Base-by-base conservation (phyloP, 805 yeast species). In the Barnettozyma vustinii region DNA sequence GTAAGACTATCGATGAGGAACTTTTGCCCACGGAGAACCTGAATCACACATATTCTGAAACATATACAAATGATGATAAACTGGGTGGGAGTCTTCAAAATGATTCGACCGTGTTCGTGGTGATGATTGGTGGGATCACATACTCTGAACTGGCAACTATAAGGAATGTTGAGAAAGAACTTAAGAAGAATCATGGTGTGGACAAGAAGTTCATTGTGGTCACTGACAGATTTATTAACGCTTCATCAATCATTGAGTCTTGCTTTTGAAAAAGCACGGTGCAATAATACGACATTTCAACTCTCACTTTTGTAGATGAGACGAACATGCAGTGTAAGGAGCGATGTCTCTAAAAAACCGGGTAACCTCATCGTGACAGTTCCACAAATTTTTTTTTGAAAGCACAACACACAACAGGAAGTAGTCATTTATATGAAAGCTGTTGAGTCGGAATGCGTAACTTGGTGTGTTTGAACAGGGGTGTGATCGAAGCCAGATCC, bases 71-170 rank as follows among this genome's bases (percentile, higher is more conserved):
- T 18, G 51, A 47, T 9, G 54, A 48, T 23, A 48, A 53, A 3
- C 42, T 52, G 12, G 61, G 61, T 10, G 62, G 55, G 0, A 47
- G 42, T 9, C 45, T 55, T 20, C 57, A 61, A 30, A 50, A 52
- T 30, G 48, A 61, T 30, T 45, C 56, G 5, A 51, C 59, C 2
- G 63, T 66, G 51, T 59, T 88, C 52, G 56, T 87, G 45, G 77
- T 81, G 8, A 66, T 84, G 52, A 59, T 91, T 37, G 98, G 98
- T 13, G 98, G 99, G 0, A 69, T 91, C 8, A 88, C 97, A 0
- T 74, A 87, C 61, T 81, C 94, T 9, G 99, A 92, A 64, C 71
- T 91, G 16, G 79, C 92, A 3, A 81, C 90, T 3, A 66, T 92
- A 42, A 71, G 83, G 57, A 75, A 72, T 47, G 71, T 87, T n/a